phyloP scores from a whole-genome alignment of 805 yeast species.

The Blastobotrys parvus region DNA sequence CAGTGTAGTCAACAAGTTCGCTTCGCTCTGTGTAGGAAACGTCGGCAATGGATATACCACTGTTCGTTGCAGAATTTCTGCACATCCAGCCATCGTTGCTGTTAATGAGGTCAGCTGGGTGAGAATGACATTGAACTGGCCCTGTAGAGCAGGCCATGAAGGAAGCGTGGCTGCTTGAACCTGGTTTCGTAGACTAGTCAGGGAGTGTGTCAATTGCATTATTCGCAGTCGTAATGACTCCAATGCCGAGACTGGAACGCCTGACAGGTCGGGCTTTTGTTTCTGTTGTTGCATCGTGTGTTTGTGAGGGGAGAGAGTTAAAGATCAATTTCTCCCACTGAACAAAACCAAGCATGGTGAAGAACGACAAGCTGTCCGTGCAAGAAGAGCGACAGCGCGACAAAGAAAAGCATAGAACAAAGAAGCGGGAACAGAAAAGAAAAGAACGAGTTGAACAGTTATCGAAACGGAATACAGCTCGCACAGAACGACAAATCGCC shows the following conservation, averaged over 20 bases:
- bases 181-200: constrained; percentile 47
- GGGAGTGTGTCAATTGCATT: constrained; percentile 54
- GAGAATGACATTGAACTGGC: constrained; percentile 73
- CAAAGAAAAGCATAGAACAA: constrained; percentile 22
- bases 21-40: constrained; percentile 81
- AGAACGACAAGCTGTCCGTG: constrained; percentile 6
- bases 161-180: constrained; percentile 39
- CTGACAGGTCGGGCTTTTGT: constrained; percentile 28
- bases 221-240: constrained; percentile 56
- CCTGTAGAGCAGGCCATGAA: constrained; percentile 62
- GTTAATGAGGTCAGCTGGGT: constrained; percentile 81
- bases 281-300: neutral
- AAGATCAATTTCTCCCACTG: neutral
- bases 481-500: constrained; percentile 13
- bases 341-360: constrained; percentile 5
- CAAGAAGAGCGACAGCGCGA: constrained; percentile 20
- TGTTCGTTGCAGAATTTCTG: constrained; percentile 50
- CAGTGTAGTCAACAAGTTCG: constrained; percentile 73
- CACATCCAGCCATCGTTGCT: constrained; percentile 52
- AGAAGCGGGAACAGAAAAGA: constrained; percentile 18
- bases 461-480: constrained; percentile 11
- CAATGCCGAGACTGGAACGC: constrained; percentile 52
- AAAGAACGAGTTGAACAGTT: constrained; percentile 21
- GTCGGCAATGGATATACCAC: constrained; percentile 77
- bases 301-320: neutral